Percentiles rank a stretch among this genome's conserved stretches.
These are phyloP conservation scores for Diaporthe eres DNA, from an alignment of 2,329 filamentous ascomycete genomes.

Conservation along the genomic window DNA sequence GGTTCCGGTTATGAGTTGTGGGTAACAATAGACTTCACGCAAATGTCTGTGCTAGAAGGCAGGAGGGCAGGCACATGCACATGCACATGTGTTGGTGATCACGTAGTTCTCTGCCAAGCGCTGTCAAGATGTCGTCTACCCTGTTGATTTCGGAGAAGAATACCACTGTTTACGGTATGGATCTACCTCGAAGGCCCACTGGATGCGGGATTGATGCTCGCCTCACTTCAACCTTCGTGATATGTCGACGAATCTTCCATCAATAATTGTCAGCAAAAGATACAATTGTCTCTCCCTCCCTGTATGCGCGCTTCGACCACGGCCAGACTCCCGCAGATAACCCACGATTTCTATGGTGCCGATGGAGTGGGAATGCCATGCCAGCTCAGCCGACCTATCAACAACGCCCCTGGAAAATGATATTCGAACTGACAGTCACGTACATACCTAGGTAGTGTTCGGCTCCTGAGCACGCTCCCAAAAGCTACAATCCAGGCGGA, in stretches of 20 bases:
- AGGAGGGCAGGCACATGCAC: background rate
- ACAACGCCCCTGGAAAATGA: too few species aligned
- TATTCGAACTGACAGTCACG: too few species aligned
- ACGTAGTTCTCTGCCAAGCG: constrained; percentile 16
- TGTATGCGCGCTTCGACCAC: too few species aligned
- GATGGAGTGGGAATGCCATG: too few species aligned
- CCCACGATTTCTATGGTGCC: too few species aligned
- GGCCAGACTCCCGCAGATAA: too few species aligned
- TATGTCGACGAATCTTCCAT: background rate
- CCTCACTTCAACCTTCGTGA: background rate
- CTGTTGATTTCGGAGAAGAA: background rate
- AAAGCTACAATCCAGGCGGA: too few species aligned
- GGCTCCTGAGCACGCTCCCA: too few species aligned
- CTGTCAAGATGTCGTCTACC: constrained; percentile 16
- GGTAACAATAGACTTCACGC: background rate
- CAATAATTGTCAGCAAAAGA: background rate
- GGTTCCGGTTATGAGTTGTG: background rate
- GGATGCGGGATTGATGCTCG: background rate
- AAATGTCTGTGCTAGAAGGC: background rate
- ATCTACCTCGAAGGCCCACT: constrained; percentile 4
- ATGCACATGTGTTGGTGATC: background rate
- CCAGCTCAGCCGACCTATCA: too few species aligned
- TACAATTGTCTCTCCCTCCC: too few species aligned
- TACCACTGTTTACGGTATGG: constrained; percentile 10
- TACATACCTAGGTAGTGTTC: too few species aligned